A percentile compares a stretch with the other conserved stretches of the same genome.
phyloP scores from a whole-genome alignment of 176 grass and related monocot genomes.

The Hsuehochloa calcarea region DNA sequence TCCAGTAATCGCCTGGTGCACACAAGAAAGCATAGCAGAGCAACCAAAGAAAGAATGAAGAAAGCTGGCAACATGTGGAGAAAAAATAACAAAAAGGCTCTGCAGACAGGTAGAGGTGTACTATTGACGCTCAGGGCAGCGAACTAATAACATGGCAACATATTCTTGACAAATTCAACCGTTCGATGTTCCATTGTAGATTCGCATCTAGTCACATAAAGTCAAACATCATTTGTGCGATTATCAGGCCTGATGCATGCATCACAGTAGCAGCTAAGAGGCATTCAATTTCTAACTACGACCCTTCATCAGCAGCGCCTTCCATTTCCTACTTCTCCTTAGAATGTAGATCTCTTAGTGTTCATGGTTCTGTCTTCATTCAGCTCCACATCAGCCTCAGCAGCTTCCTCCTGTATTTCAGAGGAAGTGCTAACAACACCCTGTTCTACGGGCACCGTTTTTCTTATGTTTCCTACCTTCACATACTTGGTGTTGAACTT shows the following conservation, averaged over 20 bases:
- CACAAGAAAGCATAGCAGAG: neutral
- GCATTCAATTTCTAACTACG: neutral
- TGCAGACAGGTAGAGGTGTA: neutral
- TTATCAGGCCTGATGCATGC: neutral
- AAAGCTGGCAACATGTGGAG: neutral
- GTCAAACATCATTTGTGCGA: neutral
- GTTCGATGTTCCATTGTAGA: neutral
- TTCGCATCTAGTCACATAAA: neutral
- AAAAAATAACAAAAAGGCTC: slow-evolving; percentile 2
- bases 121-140: neutral
- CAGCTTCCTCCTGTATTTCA: slow-evolving; percentile 26
- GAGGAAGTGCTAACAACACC: slow-evolving; percentile 13
- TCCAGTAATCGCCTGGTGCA: neutral
- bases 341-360: neutral
- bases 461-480: slow-evolving; percentile 63
- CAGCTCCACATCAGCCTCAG: neutral
- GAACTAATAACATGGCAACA: slow-evolving; percentile 6
- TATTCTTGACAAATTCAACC: slow-evolving; percentile 4
- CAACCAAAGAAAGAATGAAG: neutral
- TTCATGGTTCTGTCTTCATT: slow-evolving; percentile 15
- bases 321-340: neutral
- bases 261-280: neutral
- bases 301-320: neutral
- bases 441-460: slow-evolving; percentile 17
- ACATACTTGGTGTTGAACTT: slow-evolving; percentile 78